These are phyloP conservation scores for Paramecium bursaria DNA, from an alignment of 73 alveolate genomes.

Conservation along the genomic window DNA sequence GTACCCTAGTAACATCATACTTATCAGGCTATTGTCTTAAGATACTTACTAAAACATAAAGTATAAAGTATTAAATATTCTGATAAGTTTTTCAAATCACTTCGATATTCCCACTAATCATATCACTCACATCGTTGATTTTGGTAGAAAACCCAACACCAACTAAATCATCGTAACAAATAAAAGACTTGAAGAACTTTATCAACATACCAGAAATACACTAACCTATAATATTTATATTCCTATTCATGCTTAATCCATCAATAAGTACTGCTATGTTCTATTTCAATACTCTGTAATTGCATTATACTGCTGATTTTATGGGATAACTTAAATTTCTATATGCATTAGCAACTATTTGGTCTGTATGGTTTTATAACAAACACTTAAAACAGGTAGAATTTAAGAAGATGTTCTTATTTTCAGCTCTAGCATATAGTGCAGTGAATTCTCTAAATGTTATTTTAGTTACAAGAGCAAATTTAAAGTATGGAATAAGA, in stretches of 20 bases:
- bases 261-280: conserved; percentile 66
- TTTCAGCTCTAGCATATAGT: conserved; percentile 72
- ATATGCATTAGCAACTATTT: conserved; percentile 79
- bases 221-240: conserved; percentile 63
- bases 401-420: conserved; percentile 73
- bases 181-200: conserved; percentile 52
- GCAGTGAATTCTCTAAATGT: conserved; percentile 64
- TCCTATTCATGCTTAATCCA: conserved; percentile 66
- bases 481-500: conserved; percentile 65
- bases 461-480: conserved; percentile 70
- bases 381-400: conserved; percentile 67
- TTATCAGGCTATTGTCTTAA: conserved; percentile 56
- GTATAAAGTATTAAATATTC: background rate
- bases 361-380: conserved; percentile 77
- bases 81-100: conserved; percentile 67
- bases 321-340: conserved; percentile 74
- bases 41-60: conserved; percentile 42
- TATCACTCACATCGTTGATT: conserved; percentile 48
- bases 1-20: conserved; percentile 61
- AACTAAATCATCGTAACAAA: conserved; percentile 4
- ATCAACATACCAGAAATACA: conserved; percentile 50
- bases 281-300: conserved; percentile 59
- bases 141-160: conserved; percentile 21
- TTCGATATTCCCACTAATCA: conserved; percentile 60
- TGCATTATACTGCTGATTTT: conserved; percentile 60